These are phyloP conservation scores for Phialocephala sp. DNA, from an alignment of 2,329 filamentous ascomycete species.

Conservation along the genomic window DNA sequence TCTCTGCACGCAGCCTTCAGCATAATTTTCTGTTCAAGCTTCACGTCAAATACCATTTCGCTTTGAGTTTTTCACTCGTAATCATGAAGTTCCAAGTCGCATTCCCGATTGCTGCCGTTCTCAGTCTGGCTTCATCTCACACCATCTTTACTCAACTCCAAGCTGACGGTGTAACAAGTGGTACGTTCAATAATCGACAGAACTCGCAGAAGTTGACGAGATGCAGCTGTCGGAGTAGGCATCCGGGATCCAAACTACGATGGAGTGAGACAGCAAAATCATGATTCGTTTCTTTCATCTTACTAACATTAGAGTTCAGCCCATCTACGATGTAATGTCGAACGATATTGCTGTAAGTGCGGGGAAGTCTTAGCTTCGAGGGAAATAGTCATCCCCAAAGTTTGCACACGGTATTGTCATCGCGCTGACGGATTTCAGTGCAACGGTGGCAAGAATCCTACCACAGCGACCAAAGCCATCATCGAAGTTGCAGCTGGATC, in stretches of 20 bases:
- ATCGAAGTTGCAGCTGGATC: slow-evolving; percentile 57
- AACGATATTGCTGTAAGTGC: slow-evolving; percentile 50
- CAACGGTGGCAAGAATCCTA: slow-evolving; percentile 60
- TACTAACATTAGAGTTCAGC: slow-evolving; percentile 35
- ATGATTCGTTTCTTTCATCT: not conserved
- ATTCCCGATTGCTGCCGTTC: slow-evolving; percentile 28
- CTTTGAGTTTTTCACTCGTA: not conserved
- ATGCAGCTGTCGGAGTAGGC: slow-evolving; percentile 50
- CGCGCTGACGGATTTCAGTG: slow-evolving; percentile 41
- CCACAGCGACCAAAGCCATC: slow-evolving; percentile 52
- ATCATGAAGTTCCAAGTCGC: slow-evolving; percentile 5
- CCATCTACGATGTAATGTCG: slow-evolving; percentile 59
- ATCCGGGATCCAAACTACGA: slow-evolving; percentile 60
- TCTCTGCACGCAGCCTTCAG: not conserved
- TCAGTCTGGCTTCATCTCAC: slow-evolving; percentile 49
- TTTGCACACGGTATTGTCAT: not conserved
- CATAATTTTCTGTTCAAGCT: not conserved
- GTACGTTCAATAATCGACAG: slow-evolving; percentile 12
- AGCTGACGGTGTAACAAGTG: slow-evolving; percentile 51
- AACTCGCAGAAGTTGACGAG: not conserved
- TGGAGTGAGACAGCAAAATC: slow-evolving; percentile 42
- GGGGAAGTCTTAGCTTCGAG: not conserved
- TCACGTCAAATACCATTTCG: not conserved
- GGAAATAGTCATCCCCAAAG: not conserved
- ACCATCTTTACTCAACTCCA: slow-evolving; percentile 56